Conservation (phyloP, 208 protist species). For the Histomonas meleagridis region DNA sequence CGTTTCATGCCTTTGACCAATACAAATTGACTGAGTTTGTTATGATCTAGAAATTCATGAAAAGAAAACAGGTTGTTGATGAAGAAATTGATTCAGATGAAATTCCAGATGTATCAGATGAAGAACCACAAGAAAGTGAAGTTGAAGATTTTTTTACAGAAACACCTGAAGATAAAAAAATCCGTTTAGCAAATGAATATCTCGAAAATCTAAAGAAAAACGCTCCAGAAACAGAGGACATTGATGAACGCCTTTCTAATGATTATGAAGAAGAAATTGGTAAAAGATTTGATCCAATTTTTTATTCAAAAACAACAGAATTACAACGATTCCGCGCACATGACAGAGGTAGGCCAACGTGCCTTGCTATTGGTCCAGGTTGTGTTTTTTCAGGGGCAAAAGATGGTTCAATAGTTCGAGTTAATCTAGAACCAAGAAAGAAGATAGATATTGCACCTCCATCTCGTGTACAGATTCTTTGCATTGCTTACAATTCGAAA, state of each 20-base stretch:
- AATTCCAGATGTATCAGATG: not conserved
- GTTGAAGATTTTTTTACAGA: slow-evolving; percentile 13
- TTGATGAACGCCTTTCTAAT: not conserved
- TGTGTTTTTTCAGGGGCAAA: not conserved
- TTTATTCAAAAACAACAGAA: not conserved
- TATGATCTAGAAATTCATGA: no score
- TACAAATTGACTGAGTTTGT: no score
- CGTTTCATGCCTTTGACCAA: no score
- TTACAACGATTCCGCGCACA: not conserved
- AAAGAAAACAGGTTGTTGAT: not conserved
- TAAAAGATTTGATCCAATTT: not conserved
- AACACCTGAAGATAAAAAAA: slow-evolving; percentile 3
- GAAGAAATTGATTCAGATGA: slow-evolving; percentile 28
- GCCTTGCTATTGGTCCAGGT: not conserved
- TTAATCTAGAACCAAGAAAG: not conserved
- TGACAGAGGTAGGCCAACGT: not conserved
- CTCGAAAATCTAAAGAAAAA: not conserved
- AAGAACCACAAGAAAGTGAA: not conserved
- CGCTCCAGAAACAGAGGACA: not conserved
- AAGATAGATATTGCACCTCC: not conserved
- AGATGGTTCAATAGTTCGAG: not conserved
- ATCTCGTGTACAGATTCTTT: not conserved
- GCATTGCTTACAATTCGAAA: not conserved
- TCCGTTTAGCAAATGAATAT: slow-evolving; percentile 11
- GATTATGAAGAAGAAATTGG: slow-evolving; percentile 13